Percentiles rank a stretch among this genome's conserved stretches.
Evolutionary conservation across 129 eudicot species (phyloP).

Genomic region (Helianthus tuberosus): DNA sequence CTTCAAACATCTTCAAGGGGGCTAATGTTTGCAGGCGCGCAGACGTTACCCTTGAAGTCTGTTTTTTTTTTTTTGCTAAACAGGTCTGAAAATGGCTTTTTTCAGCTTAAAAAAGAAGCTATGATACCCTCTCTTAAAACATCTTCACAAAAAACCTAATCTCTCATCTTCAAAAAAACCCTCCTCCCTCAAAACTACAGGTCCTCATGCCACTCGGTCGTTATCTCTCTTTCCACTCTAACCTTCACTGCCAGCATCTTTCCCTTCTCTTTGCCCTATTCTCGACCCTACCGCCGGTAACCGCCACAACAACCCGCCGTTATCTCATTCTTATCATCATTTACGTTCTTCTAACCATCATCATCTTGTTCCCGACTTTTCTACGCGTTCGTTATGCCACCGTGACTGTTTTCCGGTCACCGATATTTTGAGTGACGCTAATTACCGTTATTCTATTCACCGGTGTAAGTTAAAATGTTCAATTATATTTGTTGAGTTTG

Average conservation of each 20-base stretch:
- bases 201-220: conserved; percentile 32
- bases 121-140: too few relatives aligned
- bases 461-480: conserved; percentile 53
- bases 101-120: too few relatives aligned
- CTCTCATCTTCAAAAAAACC: too few relatives aligned
- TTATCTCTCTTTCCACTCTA: conserved; percentile 12
- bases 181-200: too few relatives aligned
- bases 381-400: conserved; percentile 20
- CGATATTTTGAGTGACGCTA: neutral
- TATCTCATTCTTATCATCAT: conserved; percentile 26
- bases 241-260: conserved; percentile 18
- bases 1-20: too few relatives aligned
- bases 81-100: too few relatives aligned
- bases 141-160: too few relatives aligned
- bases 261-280: conserved; percentile 21
- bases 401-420: conserved; percentile 9
- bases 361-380: neutral
- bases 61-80: too few relatives aligned
- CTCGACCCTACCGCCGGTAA: conserved; percentile 2
- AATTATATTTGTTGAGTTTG: conserved; percentile 5
- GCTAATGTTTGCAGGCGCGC: too few relatives aligned
- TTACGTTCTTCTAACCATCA: neutral
- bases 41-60: too few relatives aligned
- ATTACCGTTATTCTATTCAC: conserved; percentile 24
- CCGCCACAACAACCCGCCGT: conserved; percentile 2